Evolutionary conservation across 2,329 filamentous ascomycete genomes (phyloP), one percentile per base, ranked within the genome.

Genomic region (Fusarium sulawesiense): DNA sequence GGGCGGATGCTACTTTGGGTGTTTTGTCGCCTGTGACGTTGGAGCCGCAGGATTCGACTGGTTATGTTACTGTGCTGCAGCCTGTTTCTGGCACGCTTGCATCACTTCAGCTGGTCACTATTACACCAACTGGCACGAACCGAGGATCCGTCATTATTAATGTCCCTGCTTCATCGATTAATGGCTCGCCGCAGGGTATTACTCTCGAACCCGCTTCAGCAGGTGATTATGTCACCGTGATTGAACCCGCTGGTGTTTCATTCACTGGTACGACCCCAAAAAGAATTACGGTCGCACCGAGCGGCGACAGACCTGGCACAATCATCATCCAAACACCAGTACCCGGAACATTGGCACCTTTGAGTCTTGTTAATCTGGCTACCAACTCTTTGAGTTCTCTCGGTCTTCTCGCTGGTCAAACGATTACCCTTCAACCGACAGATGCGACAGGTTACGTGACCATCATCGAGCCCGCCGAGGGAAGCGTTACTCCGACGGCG

Each of bases 251-350:
- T 4, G 56, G 66, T 2, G 21, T 21, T 7, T 47, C 58, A 1
- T 54, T 62, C 9, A 58, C 55, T 3, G 68, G 48, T 6, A 63
- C 20, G 1, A 58, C 32, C 2, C 56, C 63, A 3, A 18, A 72
- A 10, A 29, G 60, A 18, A 10, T 66, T 1, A 75, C 71, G 4
- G 48, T 73, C 9, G 29, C 56, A 23, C 60, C 72, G 1, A 72
- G 40, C 5, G 64, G 64, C 5, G 66, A 55, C 1, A 60, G 45
- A 0, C 61, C 64, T 1, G 73, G 71, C 3, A 75, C 73, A 4
- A 45, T 75, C 7, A 60, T 71, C 6, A 72, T 75, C n/a, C 65
- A 73, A 44, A 74, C 70, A 9, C 69, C 69, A 3, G 9, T 46
- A 0, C 21, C 37, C 0, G 66, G 45, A 18, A 29, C 40, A 8